These are phyloP conservation scores for Lactarius tabidus DNA, from an alignment of 768 basidiomycete species.

Conservation along the genomic window DNA sequence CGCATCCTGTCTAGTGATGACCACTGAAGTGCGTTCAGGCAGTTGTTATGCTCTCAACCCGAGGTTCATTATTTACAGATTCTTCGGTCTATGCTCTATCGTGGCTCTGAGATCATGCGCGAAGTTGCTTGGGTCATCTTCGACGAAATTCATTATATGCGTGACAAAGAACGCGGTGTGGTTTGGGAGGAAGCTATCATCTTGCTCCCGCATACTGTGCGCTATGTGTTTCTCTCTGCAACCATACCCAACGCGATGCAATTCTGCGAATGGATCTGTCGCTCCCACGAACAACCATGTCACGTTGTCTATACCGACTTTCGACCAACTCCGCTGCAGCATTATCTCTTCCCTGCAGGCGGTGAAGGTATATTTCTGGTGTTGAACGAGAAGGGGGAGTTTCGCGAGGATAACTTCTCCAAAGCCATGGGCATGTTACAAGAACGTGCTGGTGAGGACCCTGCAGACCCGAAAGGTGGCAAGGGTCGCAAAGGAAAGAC, in stretches of 20 bases:
- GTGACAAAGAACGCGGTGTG: constrained; percentile 97
- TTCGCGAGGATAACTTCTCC: constrained; percentile 94
- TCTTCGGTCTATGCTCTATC: constrained; percentile 96
- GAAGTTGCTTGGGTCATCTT: constrained; percentile 99
- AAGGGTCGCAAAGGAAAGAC: constrained; percentile 90
- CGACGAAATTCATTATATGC: constrained; percentile 99
- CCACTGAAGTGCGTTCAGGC: constrained; percentile 75
- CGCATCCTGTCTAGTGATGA: constrained; percentile 98
- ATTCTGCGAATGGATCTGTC: constrained; percentile 98
- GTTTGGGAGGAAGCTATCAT: constrained; percentile 99
- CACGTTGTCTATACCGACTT: constrained; percentile 99
- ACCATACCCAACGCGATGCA: constrained; percentile 99
- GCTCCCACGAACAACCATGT: constrained; percentile 95
- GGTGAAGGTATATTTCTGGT: constrained; percentile 97
- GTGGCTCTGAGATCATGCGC: constrained; percentile 98
- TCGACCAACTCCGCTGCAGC: constrained; percentile 95
- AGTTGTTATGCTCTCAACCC: neutral
- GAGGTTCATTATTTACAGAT: constrained; percentile 52
- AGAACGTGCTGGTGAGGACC: constrained; percentile 82
- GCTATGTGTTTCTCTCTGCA: constrained; percentile 97
- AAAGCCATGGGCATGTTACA: constrained; percentile 96
- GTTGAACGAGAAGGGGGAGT: constrained; percentile 97
- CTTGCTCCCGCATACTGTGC: constrained; percentile 90
- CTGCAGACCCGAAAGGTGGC: constrained; percentile 79
- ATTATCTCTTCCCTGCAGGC: constrained; percentile 95